Base-by-base conservation (phyloP, 257 asterid species). In the Orobanche coerulescens region DNA sequence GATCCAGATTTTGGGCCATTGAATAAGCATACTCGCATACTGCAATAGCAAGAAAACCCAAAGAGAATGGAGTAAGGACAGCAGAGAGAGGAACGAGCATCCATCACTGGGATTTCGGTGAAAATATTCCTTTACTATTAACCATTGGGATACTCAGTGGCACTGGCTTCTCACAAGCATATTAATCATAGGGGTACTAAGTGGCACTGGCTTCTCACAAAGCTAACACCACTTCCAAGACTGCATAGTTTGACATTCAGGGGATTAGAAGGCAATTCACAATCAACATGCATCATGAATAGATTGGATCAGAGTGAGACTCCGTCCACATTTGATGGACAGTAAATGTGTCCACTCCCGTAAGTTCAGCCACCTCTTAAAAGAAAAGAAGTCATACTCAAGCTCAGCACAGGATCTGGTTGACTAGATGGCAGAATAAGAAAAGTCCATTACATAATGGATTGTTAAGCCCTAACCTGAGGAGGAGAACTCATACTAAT, bases 1-100 rank as follows among this genome's bases (percentile, higher is more conserved):
- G 98, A 68, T 92, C 98, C 81, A 92, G 81, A 79, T 89, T 92
- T 84, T 92, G 98, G 52, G 98, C 89, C 85, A 92, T 71, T 12
- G 95, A 82, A 75, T 92, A 88, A 57, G 97, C 98, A 83, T 86
- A 93, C 80, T 93, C 98, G 68, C 97, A 93, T 73, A 93, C 98
- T 93, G 89, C 78, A 72, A 61, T 55, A 62, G 39, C 14, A 36
- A 57, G 34, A 57, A 62, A 62, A 43, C 8, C n/a, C 52, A 66
- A 54, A 33, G 49, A 24, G 43, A 12, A 42, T 53, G 47, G 44
- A 48, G 62, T 71, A 37, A 65, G 62, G 61, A 62, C 25, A 34
- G 22, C 28, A 59, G 24, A 31, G 12, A 58, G 62, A 64, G 54
- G 51, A 71, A 51, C 31, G 23, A 44, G 37, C 34, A 57, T 36